Percentiles rank a stretch among this genome's conserved stretches.
phyloP scores from a whole-genome alignment of 108 stramenopile genomes.

The Cyclotella sp. region DNA sequence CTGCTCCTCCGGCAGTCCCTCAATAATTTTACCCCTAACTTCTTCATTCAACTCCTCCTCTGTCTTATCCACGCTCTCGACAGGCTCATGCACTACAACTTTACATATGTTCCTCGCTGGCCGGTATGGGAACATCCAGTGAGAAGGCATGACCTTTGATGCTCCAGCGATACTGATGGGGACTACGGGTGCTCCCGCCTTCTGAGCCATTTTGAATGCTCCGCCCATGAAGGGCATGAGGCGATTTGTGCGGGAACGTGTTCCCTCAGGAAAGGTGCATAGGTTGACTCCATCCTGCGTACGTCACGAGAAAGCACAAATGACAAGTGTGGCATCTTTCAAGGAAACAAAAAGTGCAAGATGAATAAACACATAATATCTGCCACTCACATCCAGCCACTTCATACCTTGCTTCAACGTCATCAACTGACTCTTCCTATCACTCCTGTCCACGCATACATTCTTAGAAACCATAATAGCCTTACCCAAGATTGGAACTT shows the following conservation, averaged over 20 bases:
- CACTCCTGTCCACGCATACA: slow-evolving; percentile 79
- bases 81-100: slow-evolving; percentile 80
- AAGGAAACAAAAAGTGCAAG: background rate
- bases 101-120: slow-evolving; percentile 56
- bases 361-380: background rate
- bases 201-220: slow-evolving; percentile 92
- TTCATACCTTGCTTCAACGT: slow-evolving; percentile 87
- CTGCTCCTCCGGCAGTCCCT: slow-evolving; percentile 82
- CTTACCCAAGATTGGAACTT: slow-evolving; percentile 85
- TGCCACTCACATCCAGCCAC: slow-evolving; percentile 69
- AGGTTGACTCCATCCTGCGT: slow-evolving; percentile 81
- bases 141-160: slow-evolving; percentile 68
- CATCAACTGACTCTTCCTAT: slow-evolving; percentile 72
- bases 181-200: slow-evolving; percentile 81
- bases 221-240: slow-evolving; percentile 87
- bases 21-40: slow-evolving; percentile 72
- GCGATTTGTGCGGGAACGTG: slow-evolving; percentile 73
- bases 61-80: slow-evolving; percentile 77
- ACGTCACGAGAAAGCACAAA: background rate
- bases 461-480: slow-evolving; percentile 75
- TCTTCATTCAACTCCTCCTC: slow-evolving; percentile 80
- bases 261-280: slow-evolving; percentile 89
- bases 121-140: slow-evolving; percentile 85
- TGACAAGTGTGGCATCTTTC: background rate
- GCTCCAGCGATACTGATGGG: slow-evolving; percentile 81